Percentiles rank a stretch among this genome's conserved stretches.
Conservation (phyloP, 2,329 filamentous ascomycete genomes). For the Dactylellina drechsleri region DNA sequence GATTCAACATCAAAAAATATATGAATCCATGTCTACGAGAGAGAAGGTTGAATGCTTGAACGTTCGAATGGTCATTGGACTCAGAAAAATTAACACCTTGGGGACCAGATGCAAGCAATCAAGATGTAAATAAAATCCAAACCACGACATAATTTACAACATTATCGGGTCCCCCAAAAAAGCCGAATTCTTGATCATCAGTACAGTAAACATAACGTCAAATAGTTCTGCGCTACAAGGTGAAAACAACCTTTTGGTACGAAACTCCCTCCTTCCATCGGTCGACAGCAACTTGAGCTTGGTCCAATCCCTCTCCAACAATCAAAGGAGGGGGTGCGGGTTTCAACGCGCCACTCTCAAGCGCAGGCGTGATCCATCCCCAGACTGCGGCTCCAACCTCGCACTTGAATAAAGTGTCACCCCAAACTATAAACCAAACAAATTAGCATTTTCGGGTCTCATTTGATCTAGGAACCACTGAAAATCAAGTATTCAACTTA, state of each 20-base stretch:
- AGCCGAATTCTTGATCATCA: too few species aligned
- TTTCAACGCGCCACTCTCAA: conserved; percentile 8
- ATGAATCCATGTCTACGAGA: too few species aligned
- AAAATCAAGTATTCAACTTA: background rate
- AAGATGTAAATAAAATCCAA: too few species aligned
- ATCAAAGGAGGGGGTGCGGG: conserved; percentile 19
- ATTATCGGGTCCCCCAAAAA: too few species aligned
- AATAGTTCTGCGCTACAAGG: too few species aligned
- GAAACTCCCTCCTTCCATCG: conserved; percentile 21
- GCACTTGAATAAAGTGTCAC: conserved; percentile 11
- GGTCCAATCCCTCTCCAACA: conserved; percentile 24
- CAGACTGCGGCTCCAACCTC: conserved; percentile 11
- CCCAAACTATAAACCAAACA: conserved; percentile 11
- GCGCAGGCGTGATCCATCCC: conserved; percentile 19
- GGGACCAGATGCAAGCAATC: too few species aligned
- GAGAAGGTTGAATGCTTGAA: too few species aligned
- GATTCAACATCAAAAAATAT: too few species aligned
- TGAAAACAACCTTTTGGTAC: conserved; percentile 25
- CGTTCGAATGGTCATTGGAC: too few species aligned
- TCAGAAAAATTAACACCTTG: too few species aligned
- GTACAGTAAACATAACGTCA: too few species aligned
- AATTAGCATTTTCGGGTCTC: background rate
- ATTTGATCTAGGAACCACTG: background rate
- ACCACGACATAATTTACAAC: too few species aligned
- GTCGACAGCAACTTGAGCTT: conserved; percentile 14